phyloP scores from a whole-genome alignment of 352 stramenopile species.

The Phytophthora colocasiae region DNA sequence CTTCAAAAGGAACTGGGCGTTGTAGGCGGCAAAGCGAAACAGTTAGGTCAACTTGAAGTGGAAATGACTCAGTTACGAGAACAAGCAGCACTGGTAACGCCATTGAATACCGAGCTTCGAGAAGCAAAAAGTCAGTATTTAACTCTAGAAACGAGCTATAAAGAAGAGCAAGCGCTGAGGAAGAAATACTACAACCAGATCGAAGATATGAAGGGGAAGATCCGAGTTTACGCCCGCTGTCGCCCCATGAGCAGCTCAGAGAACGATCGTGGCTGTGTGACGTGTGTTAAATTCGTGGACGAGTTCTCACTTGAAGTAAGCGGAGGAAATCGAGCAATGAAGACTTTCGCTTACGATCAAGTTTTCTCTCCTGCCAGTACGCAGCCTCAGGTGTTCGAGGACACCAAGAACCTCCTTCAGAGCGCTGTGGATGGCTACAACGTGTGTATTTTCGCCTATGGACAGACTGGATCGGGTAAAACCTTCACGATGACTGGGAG shows the following conservation, averaged over 20 bases:
- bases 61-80: conserved; percentile 60
- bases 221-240: conserved; percentile 93
- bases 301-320: conserved; percentile 90
- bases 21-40: conserved; percentile 55
- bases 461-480: conserved; percentile 93
- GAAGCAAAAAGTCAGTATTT: conserved; percentile 38
- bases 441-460: conserved; percentile 95
- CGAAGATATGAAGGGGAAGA: conserved; percentile 97
- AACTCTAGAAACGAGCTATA: conserved; percentile 82
- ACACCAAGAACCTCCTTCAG: conserved; percentile 93
- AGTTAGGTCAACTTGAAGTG: conserved; percentile 67
- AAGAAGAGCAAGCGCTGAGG: conserved; percentile 88
- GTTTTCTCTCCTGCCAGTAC: conserved; percentile 84
- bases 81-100: conserved; percentile 56
- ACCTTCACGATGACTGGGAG: conserved; percentile 94
- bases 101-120: conserved; percentile 58
- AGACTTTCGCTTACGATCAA: conserved; percentile 92
- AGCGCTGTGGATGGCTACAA: conserved; percentile 93
- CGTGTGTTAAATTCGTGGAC: conserved; percentile 76
- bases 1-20: conserved; percentile 56
- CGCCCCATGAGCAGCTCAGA: conserved; percentile 92
- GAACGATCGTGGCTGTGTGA: conserved; percentile 73
- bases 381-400: conserved; percentile 92
- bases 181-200: conserved; percentile 98
- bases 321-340: conserved; percentile 71